Evolutionary conservation across 2,329 filamentous ascomycete species (phyloP), one percentile per base, ranked within the genome.

Genomic region (Xylariomycetidae sp.): DNA sequence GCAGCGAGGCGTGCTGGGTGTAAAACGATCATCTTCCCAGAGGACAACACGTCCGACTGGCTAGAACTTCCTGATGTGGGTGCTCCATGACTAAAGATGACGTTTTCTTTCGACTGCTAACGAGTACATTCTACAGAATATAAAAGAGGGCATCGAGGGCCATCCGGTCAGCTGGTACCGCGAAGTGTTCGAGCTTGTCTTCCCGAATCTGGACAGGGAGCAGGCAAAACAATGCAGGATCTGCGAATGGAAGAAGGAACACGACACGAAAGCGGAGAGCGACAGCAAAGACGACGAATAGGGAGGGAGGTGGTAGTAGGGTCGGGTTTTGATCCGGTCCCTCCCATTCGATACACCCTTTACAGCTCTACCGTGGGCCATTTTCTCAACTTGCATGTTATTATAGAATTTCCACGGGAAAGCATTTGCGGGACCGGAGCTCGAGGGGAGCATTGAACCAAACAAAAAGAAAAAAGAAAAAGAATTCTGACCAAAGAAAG

Each of bases 31-130:
- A 82, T 98, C 44, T 98, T 98, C 74, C 92, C 92, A 16, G 78
- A 81, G 48, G 94, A 98, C 65, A 96, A 96, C 63, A 80, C 85
- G 72, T 92, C 87, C 36, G 92, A 98, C 70, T 98, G 92, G 94
- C 69, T 96, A 32, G 92, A 98, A 63, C 72, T 98, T 49, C 92
- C 94, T 34, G 84, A 96, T 74, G 92, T 96, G 76, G 62, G 87
- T 74, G 29, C 27, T 39, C 19, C 18, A 36, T 13, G 11, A n/a
- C 34, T 17, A 14, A n/a, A 12, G 25, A 13, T 4, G 13, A 25
- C 3, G 2, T 33, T 25, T 7, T 28, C 13, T 38, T 33, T n/a
- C 14, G n/a, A 12, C 28, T 34, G 34, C 49, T 53, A 45, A 54
- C 33, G 20, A 8, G 8, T 36, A 40, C 27, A 33, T 27, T 33